Evolutionary conservation across 768 basidiomycete species (phyloP).

Genomic region (Ramaria rubella): DNA sequence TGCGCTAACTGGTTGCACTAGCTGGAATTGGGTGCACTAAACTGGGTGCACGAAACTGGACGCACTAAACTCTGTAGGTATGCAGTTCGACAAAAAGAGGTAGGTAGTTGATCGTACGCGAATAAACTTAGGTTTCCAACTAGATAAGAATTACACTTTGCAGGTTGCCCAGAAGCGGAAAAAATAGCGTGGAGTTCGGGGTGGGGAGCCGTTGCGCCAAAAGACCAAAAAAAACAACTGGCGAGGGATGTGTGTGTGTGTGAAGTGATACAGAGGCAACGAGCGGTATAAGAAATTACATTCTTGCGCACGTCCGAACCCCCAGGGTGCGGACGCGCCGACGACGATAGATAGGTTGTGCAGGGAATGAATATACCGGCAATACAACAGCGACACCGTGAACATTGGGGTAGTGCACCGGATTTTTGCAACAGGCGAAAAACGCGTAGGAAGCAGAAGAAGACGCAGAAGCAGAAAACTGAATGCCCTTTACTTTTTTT

Average conservation of each 20-base stretch:
- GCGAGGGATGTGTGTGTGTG: neutral
- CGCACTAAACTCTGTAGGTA: no score
- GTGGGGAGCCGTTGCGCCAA: neutral
- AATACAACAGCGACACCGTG: neutral
- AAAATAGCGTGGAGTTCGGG: neutral
- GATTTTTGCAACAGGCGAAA: neutral
- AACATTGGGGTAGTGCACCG: neutral
- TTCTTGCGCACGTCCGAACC: neutral
- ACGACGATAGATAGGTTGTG: neutral
- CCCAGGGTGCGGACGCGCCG: neutral
- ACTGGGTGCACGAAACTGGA: no score
- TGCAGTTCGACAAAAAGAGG: no score
- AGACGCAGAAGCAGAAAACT: no score
- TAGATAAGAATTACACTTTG: constrained; percentile 4
- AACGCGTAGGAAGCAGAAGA: neutral
- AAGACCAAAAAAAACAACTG: constrained; percentile 8
- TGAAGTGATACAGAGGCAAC: constrained; percentile 2
- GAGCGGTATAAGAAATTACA: constrained; percentile 7
- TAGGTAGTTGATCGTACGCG: no score
- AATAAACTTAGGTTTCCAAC: neutral
- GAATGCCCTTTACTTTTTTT: neutral
- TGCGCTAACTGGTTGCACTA: no score
- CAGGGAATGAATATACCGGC: neutral
- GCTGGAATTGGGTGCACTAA: no score
- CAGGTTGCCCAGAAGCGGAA: neutral